Evolutionary conservation across 768 basidiomycete species (phyloP).

Genomic region (Panaeolus cyanescens): DNA sequence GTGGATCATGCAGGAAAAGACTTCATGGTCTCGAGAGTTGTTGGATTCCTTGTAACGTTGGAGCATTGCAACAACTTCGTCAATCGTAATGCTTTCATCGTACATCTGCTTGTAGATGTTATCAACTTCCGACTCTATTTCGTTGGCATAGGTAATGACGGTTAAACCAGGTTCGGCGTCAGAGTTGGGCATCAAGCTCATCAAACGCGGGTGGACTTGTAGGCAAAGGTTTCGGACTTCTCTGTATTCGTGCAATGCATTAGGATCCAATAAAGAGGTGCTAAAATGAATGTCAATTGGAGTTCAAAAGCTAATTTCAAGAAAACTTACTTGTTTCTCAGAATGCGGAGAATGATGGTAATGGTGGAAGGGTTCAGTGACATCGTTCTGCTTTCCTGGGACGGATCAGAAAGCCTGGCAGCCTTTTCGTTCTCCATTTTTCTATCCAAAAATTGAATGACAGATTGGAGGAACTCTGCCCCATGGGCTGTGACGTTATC

Average conservation of each 20-base stretch:
- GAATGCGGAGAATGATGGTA: constrained; percentile 87
- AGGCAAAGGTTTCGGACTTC: constrained; percentile 92
- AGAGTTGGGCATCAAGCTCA: constrained; percentile 86
- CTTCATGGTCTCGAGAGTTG: constrained; percentile 86
- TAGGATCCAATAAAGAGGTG: constrained; percentile 70
- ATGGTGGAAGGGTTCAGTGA: constrained; percentile 85
- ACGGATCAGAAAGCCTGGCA: constrained; percentile 74
- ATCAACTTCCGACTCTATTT: constrained; percentile 93
- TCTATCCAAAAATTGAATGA: constrained; percentile 86
- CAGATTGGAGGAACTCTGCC: constrained; percentile 81
- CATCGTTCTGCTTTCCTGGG: constrained; percentile 80
- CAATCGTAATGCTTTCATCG: constrained; percentile 90
- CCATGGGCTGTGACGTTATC: constrained; percentile 85
- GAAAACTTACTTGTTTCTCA: constrained; percentile 74
- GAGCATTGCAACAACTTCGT: constrained; percentile 89
- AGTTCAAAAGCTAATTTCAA: not conserved
- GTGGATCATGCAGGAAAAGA: constrained; percentile 99
- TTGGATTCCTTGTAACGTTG: constrained; percentile 83
- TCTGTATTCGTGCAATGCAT: constrained; percentile 83
- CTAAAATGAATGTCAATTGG: constrained; percentile 35
- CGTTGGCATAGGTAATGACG: constrained; percentile 84
- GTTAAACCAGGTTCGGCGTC: constrained; percentile 91
- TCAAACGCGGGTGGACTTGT: constrained; percentile 93
- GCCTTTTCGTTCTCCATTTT: constrained; percentile 92
- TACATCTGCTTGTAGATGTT: constrained; percentile 98